Conservation (phyloP, 257 asterid genomes). For the Mentha longifolia region DNA sequence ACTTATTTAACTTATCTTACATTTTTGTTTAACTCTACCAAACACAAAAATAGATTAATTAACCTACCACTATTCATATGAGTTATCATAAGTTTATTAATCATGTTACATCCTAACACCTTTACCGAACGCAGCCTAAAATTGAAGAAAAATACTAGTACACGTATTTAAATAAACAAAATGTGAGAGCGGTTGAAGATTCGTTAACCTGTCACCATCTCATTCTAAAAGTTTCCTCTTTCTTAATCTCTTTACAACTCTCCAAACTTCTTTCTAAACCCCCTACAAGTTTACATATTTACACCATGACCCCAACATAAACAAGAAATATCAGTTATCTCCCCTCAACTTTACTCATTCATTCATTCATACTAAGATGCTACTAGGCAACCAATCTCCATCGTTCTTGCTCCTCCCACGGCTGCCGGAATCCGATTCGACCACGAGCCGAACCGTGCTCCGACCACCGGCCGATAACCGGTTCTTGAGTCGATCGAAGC, state of each 20-base stretch:
- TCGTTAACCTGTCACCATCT: constrained; percentile 47
- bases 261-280: constrained; percentile 10
- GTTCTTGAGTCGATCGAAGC: constrained; percentile 54
- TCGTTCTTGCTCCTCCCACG: constrained; percentile 36
- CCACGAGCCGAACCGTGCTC: constrained; percentile 55
- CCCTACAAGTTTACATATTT: constrained; percentile 42
- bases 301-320: constrained; percentile 47
- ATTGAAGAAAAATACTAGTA: neutral
- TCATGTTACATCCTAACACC: too few species aligned
- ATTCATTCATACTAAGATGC: constrained; percentile 48
- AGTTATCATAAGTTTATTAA: too few species aligned
- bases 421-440: constrained; percentile 48
- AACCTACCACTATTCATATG: too few species aligned
- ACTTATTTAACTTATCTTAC: too few species aligned
- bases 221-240: constrained; percentile 43
- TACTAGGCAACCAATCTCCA: constrained; percentile 74
- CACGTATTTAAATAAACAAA: constrained; percentile 1
- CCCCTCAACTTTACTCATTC: constrained; percentile 26
- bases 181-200: constrained; percentile 44
- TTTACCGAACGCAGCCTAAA: too few species aligned
- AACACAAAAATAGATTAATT: too few species aligned
- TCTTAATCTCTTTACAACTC: constrained; percentile 30
- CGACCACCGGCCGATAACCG: constrained; percentile 37
- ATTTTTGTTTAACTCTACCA: too few species aligned
- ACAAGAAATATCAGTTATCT: constrained; percentile 25